Evolutionary conservation across 1,139 yeast genomes (phyloP).

Genomic region (Candida anutae): DNA sequence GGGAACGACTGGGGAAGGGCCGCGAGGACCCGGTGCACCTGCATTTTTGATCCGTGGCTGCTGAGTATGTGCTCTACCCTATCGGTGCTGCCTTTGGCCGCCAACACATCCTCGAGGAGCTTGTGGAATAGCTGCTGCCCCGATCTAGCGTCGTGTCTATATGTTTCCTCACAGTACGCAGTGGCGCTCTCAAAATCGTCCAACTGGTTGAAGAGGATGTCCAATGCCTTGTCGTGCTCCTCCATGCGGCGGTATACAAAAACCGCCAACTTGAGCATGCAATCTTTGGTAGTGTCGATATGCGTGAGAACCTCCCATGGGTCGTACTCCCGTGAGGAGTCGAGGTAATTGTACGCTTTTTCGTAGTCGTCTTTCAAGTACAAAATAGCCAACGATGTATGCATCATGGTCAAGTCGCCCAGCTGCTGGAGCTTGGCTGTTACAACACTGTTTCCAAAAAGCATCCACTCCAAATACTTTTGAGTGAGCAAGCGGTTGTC

Average conservation of each 20-base stretch:
- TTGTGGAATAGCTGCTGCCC: slow-evolving; percentile 37
- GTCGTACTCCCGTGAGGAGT: slow-evolving; percentile 29
- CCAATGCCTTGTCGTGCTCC: slow-evolving; percentile 58
- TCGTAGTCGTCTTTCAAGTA: slow-evolving; percentile 37
- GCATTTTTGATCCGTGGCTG: slow-evolving; percentile 47
- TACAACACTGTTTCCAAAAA: slow-evolving; percentile 27
- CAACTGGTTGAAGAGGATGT: slow-evolving; percentile 52
- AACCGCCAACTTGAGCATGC: slow-evolving; percentile 40
- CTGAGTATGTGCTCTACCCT: slow-evolving; percentile 31
- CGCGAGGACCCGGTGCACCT: slow-evolving; percentile 41
- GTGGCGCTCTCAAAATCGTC: slow-evolving; percentile 53
- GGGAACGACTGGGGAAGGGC: slow-evolving; percentile 45
- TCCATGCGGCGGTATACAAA: slow-evolving; percentile 53
- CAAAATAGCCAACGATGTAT: slow-evolving; percentile 48
- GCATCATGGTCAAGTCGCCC: slow-evolving; percentile 17
- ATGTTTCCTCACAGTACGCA: slow-evolving; percentile 50
- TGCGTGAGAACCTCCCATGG: slow-evolving; percentile 38
- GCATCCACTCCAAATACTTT: slow-evolving; percentile 54
- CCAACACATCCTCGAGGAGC: slow-evolving; percentile 30
- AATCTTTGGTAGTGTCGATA: slow-evolving; percentile 30
- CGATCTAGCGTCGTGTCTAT: slow-evolving; percentile 20
- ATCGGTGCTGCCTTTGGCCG: slow-evolving; percentile 23
- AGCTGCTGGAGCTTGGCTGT: background rate
- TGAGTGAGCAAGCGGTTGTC: slow-evolving; percentile 31
- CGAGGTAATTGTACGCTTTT: slow-evolving; percentile 32